Evolutionary conservation across 176 grass and related monocot genomes (phyloP), one percentile per base, ranked within the genome.

Genomic region (Thalia dealbata): DNA sequence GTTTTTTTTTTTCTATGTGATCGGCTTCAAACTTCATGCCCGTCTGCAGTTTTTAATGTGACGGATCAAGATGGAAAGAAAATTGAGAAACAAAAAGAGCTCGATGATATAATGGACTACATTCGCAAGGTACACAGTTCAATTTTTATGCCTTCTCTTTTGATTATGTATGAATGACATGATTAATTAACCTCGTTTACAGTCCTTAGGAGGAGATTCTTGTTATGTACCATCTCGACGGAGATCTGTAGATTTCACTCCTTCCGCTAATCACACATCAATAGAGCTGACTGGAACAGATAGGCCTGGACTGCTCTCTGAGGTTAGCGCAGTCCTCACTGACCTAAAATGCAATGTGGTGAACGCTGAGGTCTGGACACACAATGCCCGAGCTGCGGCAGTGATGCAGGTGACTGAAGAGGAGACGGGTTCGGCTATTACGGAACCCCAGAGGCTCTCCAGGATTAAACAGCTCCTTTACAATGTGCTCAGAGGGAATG

Each of bases 281-380:
- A 96, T 96, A n/a, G 92, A 96, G 67, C 78, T 96, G 84, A 96
- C 92, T 2, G 92, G 89, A 50, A 85, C 82, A 11, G 89, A 96
- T 65, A 75, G 92, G 48, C 92, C 92, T 1, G 92, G 92, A 62
- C 74, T 96, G 64, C 86, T 96, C 22, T 96, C 92, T 22, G 92
- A 96, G 83, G 86, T 96, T 62, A 87, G 86, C 38, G 92, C 89
- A 0, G 86, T 96, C 41, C 92, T 96, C 50, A 89, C 88, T 10
- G 68, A 85, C 70, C 82, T 91, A 43, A 91, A 85, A 52, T 91
- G 88, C 72, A 89, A 91, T 75, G 86, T 96, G 74, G 84, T 89
- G 72, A 91, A 80, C 24, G 92, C 84, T 23, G 89, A 96, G 86
- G 82, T 96, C 42, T 96, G 92, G 92, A 89, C 92, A 8, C 92